Evolutionary conservation across 352 stramenopile genomes (phyloP).

Genomic region (Pythium guiyangense): DNA sequence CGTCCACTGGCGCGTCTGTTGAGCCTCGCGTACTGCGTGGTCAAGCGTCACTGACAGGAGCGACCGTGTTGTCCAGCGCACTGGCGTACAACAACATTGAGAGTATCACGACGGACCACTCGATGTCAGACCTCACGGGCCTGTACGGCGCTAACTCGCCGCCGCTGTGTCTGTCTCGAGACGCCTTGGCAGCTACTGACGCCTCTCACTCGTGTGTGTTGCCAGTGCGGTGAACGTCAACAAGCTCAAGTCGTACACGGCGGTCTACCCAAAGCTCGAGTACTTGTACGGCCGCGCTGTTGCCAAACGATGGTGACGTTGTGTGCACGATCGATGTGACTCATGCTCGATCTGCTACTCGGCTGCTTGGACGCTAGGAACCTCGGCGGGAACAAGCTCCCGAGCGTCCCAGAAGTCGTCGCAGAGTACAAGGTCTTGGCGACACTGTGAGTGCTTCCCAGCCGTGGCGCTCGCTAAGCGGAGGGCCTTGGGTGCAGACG

Average conservation of each 20-base stretch:
- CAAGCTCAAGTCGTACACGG: not conserved
- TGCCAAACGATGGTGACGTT: too few relatives aligned
- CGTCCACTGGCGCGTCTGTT: not conserved
- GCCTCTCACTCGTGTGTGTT: too few relatives aligned
- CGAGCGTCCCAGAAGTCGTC: not conserved
- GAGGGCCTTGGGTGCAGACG: too few relatives aligned
- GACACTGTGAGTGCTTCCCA: not conserved
- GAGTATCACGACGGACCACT: not conserved
- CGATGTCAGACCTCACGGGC: not conserved
- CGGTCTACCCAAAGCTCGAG: conserved; percentile 1
- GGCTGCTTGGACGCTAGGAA: not conserved
- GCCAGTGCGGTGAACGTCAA: not conserved
- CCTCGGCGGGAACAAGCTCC: conserved; percentile 1
- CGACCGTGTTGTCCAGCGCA: not conserved
- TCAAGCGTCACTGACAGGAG: not conserved
- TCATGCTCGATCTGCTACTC: too few relatives aligned
- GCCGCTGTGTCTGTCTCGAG: not conserved
- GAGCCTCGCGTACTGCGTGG: too few relatives aligned
- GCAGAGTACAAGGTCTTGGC: not conserved
- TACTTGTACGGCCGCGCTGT: not conserved
- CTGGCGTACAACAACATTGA: not conserved
- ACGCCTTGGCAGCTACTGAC: not conserved
- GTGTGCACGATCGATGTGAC: too few relatives aligned
- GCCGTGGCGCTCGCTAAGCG: too few relatives aligned
- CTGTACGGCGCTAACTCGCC: too few relatives aligned